Evolutionary conservation across 768 basidiomycete genomes (phyloP).

Genomic region (Roridomyces roridus): DNA sequence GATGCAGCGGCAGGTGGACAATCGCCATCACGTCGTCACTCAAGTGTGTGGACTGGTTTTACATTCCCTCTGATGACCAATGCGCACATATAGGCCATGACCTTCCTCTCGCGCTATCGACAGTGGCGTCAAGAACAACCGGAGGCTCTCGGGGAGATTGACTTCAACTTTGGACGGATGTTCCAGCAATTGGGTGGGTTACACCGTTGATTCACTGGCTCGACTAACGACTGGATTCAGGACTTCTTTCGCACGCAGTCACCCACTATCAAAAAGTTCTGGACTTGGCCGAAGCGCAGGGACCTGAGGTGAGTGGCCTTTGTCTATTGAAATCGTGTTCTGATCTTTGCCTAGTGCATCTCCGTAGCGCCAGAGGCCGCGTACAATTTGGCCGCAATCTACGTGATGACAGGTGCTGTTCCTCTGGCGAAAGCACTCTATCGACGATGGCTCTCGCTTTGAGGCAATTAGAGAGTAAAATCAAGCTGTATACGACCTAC

Average conservation of each 20-base stretch:
- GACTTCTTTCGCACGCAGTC: constrained; percentile 65
- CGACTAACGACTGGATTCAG: constrained; percentile 37
- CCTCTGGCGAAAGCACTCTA: constrained; percentile 59
- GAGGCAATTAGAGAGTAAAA: constrained; percentile 11
- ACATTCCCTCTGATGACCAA: not conserved
- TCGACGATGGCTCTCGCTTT: constrained; percentile 66
- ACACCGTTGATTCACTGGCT: not conserved
- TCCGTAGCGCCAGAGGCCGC: constrained; percentile 66
- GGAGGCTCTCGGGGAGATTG: constrained; percentile 72
- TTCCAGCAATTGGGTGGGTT: constrained; percentile 88
- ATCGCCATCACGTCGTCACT: constrained; percentile 86
- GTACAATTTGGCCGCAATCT: constrained; percentile 72
- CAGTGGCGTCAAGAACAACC: constrained; percentile 54
- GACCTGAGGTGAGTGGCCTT: constrained; percentile 29
- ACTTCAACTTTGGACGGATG: constrained; percentile 90
- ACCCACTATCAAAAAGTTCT: constrained; percentile 69
- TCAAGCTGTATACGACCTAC: too few species aligned
- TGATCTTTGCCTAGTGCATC: constrained; percentile 34
- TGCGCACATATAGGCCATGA: constrained; percentile 47
- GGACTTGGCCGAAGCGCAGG: constrained; percentile 43
- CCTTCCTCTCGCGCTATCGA: constrained; percentile 84
- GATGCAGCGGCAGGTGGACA: constrained; percentile 95
- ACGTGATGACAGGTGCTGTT: constrained; percentile 61
- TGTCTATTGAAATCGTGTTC: not conserved
- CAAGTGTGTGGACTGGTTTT: constrained; percentile 45